Conservation (phyloP, 345 rosid genomes). For the Odontarrhena argentea region DNA sequence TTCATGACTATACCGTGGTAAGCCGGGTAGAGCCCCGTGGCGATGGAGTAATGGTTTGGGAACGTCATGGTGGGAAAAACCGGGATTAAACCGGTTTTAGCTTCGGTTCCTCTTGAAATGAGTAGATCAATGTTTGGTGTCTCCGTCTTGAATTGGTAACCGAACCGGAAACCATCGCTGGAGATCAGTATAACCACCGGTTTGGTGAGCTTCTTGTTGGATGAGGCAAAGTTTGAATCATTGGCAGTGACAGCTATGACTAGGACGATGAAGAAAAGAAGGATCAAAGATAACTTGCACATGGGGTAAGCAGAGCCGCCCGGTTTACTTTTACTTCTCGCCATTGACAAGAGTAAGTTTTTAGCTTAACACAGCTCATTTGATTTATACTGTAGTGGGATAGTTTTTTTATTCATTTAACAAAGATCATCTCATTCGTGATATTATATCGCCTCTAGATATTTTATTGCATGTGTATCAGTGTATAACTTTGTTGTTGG, state of each 20-base stretch:
- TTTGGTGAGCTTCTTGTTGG: conserved; percentile 51
- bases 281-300: conserved; percentile 38
- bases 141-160: conserved; percentile 80
- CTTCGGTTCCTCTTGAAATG: conserved; percentile 77
- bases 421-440: too few relatives aligned
- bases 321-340: background rate
- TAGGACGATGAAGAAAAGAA: conserved; percentile 50
- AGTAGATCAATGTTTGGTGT: conserved; percentile 75
- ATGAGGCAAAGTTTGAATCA: conserved; percentile 3
- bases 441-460: too few relatives aligned
- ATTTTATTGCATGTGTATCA: too few relatives aligned
- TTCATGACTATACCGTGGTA: conserved; percentile 76
- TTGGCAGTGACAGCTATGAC: conserved; percentile 27
- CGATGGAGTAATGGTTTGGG: conserved; percentile 89
- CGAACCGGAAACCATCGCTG: conserved; percentile 91
- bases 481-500: too few relatives aligned
- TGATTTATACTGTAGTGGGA: conserved; percentile 7
- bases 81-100: conserved; percentile 79
- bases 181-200: conserved; percentile 77
- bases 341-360: conserved; percentile 7
- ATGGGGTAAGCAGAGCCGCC: background rate
- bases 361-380: conserved; percentile 10
- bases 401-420: too few relatives aligned
- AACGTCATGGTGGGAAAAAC: conserved; percentile 88
- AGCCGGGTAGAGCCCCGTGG: conserved; percentile 91